Evolutionary conservation across 108 stramenopile species (phyloP).

Genomic region (Pelagomonas calceolata): DNA sequence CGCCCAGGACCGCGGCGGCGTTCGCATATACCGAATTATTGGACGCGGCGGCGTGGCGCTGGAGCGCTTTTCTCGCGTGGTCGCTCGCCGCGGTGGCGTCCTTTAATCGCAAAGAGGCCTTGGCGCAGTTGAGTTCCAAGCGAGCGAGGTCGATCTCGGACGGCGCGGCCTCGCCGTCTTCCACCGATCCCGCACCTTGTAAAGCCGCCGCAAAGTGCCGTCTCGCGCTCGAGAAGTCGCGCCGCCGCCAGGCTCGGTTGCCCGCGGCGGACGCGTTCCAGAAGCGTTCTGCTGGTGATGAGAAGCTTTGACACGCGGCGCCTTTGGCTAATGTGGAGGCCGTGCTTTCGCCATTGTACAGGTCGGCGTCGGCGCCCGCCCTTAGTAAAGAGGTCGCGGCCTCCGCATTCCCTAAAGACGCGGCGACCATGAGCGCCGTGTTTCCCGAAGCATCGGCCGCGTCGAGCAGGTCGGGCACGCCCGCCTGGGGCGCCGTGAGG

Average conservation of each 20-base stretch:
- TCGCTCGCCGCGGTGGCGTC: not conserved
- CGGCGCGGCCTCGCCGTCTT: not conserved
- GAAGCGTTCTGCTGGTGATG: not conserved
- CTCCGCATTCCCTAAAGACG: not conserved
- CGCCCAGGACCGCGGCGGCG: constrained; percentile 8
- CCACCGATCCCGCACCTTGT: not conserved
- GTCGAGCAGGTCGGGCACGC: not conserved
- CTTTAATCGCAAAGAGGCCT: constrained; percentile 2
- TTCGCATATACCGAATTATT: not conserved
- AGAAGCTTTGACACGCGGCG: not conserved
- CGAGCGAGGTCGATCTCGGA: constrained; percentile 5
- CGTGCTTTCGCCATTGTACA: not conserved
- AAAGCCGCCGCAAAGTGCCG: not conserved
- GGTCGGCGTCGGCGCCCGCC: not conserved
- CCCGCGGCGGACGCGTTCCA: constrained; percentile 11
- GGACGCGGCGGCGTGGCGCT: not conserved
- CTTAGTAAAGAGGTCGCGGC: not conserved
- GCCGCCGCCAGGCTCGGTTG: constrained; percentile 1
- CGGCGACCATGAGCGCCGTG: not conserved
- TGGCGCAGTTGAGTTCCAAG: constrained; percentile 7
- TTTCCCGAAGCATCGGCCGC: not conserved
- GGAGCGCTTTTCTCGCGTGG: not conserved
- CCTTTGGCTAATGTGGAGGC: too few relatives aligned
- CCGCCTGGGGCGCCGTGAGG: not conserved
- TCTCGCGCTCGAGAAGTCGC: not conserved